Conservation (phyloP, 148 eudicot species). For the Fagopyrum homotropicum region DNA sequence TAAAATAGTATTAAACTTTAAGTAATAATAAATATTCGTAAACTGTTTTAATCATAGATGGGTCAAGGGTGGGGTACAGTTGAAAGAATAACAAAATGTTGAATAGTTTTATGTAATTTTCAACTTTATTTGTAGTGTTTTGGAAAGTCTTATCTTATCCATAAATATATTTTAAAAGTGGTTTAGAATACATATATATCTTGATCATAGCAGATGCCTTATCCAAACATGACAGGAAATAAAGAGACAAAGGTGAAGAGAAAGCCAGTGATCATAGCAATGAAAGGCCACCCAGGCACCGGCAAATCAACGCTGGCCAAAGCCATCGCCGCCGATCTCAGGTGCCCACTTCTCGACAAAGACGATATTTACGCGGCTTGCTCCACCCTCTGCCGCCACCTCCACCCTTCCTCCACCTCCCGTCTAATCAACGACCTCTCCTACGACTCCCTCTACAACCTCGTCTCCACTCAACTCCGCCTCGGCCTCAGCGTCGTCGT, state of each 20-base stretch:
- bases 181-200: no score
- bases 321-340: conserved; percentile 43
- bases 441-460: conserved; percentile 47
- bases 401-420: conserved; percentile 13
- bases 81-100: no score
- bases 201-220: background rate
- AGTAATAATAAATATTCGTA: no score
- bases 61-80: no score
- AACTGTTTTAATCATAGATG: no score
- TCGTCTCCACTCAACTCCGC: conserved; percentile 41
- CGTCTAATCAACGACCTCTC: conserved; percentile 50
- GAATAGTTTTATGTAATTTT: no score
- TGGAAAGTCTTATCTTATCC: no score
- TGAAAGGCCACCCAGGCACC: conserved; percentile 78
- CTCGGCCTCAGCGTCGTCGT: conserved; percentile 54
- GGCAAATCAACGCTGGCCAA: conserved; percentile 69
- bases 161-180: no score
- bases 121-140: no score
- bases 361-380: conserved; percentile 65
- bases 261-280: conserved; percentile 30
- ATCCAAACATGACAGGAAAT: background rate
- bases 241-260: no score
- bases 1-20: no score
- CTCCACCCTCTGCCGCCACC: conserved; percentile 25
- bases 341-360: conserved; percentile 61